Base-by-base conservation (phyloP, 306 rosid species). In the Ormosia semicastrata region DNA sequence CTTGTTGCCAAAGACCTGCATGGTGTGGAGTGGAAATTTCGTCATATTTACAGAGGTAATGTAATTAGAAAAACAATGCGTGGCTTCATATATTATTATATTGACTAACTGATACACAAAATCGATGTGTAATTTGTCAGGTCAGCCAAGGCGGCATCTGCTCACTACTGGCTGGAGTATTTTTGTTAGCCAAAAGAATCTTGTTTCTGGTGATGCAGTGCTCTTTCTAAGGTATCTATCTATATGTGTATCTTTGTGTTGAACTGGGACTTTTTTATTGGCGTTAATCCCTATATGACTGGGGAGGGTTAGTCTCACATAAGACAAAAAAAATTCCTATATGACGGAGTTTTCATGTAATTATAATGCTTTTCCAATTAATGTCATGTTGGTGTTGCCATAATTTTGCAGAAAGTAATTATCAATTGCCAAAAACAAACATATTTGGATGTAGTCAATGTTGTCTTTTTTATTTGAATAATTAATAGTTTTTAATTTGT, bases 121-220 rank as follows among this genome's bases (percentile, higher is more conserved):
- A 40, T 77, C 13, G 11, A 59, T 63, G 69, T 72, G 37, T 43
- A 39, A 78, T 80, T 88, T 87, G 37, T 83, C 93, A 95, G 99
- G 99, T 87, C 99, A 95, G 86, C 99, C 99, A 70, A 94, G 98
- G 90, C 82, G 99, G 83, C 99, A 95, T 91, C 89, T 95, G 73
- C 99, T 93, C 73, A 95, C 98, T 58, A 95, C 99, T 15, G 98
- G 99, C 7, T 95, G 99, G 99, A 95, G 99, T 86, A 66, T 89
- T 87, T 95, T 95, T 76, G 98, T 95, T 24, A 89, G 91, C 91
- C 98, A 92, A 83, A 95, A 95, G 91, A 93, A 86, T 86, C 97
- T 95, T 77, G 95, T 92, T 81, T 91, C 98, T 41, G 99, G 99
- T 47, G 99, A 95, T 91, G 99, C 98, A 6, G 99, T 95, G 85